Conservation (phyloP, 2,329 filamentous ascomycete species). For the Coniochaeta sp. region DNA sequence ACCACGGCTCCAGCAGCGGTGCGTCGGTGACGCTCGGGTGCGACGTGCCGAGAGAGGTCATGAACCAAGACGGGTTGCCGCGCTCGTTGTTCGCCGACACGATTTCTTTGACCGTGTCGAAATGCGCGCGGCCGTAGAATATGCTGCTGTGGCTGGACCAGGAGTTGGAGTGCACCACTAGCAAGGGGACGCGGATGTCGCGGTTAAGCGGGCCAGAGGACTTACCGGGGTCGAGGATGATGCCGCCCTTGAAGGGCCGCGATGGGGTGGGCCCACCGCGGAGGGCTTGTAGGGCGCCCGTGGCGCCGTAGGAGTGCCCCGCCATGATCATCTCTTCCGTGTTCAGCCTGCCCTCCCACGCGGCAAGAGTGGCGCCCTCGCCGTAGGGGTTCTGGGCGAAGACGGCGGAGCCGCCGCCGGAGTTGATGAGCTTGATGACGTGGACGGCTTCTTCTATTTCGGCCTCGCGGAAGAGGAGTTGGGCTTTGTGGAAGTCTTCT, state of each 20-base stretch:
- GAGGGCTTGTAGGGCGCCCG: slow-evolving; percentile 54
- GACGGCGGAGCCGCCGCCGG: slow-evolving; percentile 26
- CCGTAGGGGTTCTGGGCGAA: slow-evolving; percentile 34
- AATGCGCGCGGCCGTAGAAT: slow-evolving; percentile 59
- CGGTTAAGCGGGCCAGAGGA: slow-evolving; percentile 53
- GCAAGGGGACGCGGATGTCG: slow-evolving; percentile 48
- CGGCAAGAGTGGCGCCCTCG: slow-evolving; percentile 38
- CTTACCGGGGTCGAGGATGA: slow-evolving; percentile 62
- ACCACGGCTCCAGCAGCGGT: slow-evolving; percentile 53
- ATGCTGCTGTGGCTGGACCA: slow-evolving; percentile 52
- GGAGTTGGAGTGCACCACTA: slow-evolving; percentile 57
- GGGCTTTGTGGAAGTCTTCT: slow-evolving; percentile 33
- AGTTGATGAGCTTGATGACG: slow-evolving; percentile 32
- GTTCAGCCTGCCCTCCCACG: slow-evolving; percentile 49
- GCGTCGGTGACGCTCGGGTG: slow-evolving; percentile 63
- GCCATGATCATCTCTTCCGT: slow-evolving; percentile 47
- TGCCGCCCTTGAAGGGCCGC: slow-evolving; percentile 45
- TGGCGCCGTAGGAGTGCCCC: slow-evolving; percentile 62
- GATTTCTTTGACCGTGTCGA: slow-evolving; percentile 53
- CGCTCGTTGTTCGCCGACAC: slow-evolving; percentile 37
- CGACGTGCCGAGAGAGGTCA: slow-evolving; percentile 46
- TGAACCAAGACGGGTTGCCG: slow-evolving; percentile 42
- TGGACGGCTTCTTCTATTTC: slow-evolving; percentile 39
- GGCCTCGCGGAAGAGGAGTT: slow-evolving; percentile 42
- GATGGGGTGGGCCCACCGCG: slow-evolving; percentile 34